A percentile compares a stretch with the other conserved stretches of the same genome.
Evolutionary conservation across 371 early-diverging fungal species (phyloP).

Genomic region (Lichtheimia corymbifera): DNA sequence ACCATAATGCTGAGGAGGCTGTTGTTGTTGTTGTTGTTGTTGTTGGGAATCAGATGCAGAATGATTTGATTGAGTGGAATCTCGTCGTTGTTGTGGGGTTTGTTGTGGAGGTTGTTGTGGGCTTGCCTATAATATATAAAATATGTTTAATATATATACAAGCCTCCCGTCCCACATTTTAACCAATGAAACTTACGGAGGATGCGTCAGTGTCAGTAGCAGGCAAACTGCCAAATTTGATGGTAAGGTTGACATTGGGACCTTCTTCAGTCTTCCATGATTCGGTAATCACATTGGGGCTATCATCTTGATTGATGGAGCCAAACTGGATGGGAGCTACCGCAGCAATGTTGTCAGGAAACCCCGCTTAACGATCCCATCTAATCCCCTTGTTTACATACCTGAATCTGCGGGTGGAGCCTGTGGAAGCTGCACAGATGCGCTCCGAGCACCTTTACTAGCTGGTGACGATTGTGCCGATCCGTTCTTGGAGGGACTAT

Average conservation of each 20-base stretch:
- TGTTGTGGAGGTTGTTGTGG: conserved; percentile 6
- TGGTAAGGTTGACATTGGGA: conserved; percentile 24
- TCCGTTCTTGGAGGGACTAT: no score
- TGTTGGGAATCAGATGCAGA: conserved; percentile 14
- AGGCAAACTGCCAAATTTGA: conserved; percentile 49
- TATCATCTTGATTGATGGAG: conserved; percentile 45
- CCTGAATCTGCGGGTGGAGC: conserved; percentile 42
- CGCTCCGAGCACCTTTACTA: conserved; percentile 20
- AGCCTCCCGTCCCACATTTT: neutral
- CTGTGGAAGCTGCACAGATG: conserved; percentile 47
- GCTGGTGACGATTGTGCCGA: conserved; percentile 9
- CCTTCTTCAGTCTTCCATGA: conserved; percentile 6
- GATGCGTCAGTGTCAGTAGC: conserved; percentile 30
- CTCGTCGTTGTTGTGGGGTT: conserved; percentile 18
- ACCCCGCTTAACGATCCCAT: neutral
- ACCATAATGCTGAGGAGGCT: conserved; percentile 9
- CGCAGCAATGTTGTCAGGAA: neutral
- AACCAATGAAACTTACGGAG: conserved; percentile 23
- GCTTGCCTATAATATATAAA: neutral
- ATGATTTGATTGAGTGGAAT: conserved; percentile 25
- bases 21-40: conserved; percentile 26
- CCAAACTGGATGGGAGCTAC: conserved; percentile 58
- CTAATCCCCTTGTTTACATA: conserved; percentile 9
- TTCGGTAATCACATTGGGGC: no score
- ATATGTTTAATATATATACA: neutral